phyloP scores from a whole-genome alignment of 2,329 filamentous ascomycete species.

The Cryphonectria naterciae region DNA sequence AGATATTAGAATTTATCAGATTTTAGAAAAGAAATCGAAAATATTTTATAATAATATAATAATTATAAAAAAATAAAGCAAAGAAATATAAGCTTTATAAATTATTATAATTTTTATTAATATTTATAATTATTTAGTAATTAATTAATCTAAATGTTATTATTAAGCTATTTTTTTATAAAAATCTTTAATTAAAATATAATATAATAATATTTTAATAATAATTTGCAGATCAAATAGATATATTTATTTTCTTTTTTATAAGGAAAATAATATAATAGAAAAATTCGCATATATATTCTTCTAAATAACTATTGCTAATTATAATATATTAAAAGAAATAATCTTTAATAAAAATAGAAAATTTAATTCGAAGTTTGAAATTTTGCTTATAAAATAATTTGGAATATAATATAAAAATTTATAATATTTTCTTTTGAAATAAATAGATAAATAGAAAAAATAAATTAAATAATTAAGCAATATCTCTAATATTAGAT shows the following conservation, averaged over 20 bases:
- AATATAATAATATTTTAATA: slow-evolving; percentile 7
- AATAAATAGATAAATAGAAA: no score
- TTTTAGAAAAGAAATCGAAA: no score
- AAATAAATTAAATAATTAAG: no score
- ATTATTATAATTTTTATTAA: background rate
- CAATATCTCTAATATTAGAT: no score
- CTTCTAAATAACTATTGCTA: background rate
- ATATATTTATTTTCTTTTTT: background rate
- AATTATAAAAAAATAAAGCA: no score
- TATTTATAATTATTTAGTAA: background rate
- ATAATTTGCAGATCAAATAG: background rate
- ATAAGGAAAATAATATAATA: background rate
- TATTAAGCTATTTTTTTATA: slow-evolving; percentile 10
- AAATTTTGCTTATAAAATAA: slow-evolving; percentile 20
- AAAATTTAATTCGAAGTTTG: background rate
- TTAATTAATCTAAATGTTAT: slow-evolving; percentile 24
- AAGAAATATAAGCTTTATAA: no score
- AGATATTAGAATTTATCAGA: no score
- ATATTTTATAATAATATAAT: no score
- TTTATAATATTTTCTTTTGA: no score
- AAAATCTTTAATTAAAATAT: slow-evolving; percentile 11
- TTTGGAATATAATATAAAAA: no score
- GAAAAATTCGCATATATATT: background rate
- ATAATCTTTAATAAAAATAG: background rate
- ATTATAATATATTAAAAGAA: background rate